Evolutionary conservation across 1,139 yeast genomes (phyloP).

Genomic region (Pichia sp.): DNA sequence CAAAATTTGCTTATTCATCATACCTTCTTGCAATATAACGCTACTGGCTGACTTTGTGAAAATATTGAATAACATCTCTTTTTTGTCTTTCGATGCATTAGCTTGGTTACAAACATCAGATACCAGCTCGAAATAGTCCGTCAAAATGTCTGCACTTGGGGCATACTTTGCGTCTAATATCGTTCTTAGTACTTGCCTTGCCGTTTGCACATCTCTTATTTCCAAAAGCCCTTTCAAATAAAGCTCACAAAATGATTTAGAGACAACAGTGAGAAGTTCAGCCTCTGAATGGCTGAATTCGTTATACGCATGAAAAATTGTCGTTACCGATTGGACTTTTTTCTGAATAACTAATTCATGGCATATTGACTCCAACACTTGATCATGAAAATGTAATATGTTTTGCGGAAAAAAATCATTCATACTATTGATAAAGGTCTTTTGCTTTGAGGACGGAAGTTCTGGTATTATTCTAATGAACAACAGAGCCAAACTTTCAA

Average conservation of each 20-base stretch:
- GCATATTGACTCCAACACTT: conserved; percentile 9
- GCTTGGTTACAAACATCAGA: conserved; percentile 14
- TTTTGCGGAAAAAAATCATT: conserved; percentile 6
- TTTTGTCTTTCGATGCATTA: conserved; percentile 17
- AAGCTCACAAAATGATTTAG: conserved; percentile 9
- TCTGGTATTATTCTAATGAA: conserved; percentile 12
- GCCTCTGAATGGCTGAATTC: conserved; percentile 7
- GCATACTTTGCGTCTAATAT: conserved; percentile 10
- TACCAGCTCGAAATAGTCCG: conserved; percentile 20
- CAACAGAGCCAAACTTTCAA: conserved; percentile 8
- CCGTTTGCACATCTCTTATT: conserved; percentile 19
- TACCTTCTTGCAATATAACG: conserved; percentile 12
- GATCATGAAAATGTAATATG: conserved; percentile 18
- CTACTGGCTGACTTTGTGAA: conserved; percentile 18
- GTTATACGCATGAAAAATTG: conserved; percentile 11
- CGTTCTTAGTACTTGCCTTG: conserved; percentile 16
- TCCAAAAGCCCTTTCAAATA: conserved; percentile 16
- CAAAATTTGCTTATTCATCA: conserved; percentile 12
- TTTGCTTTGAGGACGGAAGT: neutral
- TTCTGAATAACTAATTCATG: conserved; percentile 1
- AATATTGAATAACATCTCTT: conserved; percentile 24
- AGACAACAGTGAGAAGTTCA: conserved; percentile 7
- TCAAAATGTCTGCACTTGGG: conserved; percentile 16
- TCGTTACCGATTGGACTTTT: neutral
- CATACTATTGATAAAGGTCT: conserved; percentile 6